Evolutionary conservation across 2,329 filamentous ascomycete species (phyloP).

Genomic region (Colletotrichum sojae): DNA sequence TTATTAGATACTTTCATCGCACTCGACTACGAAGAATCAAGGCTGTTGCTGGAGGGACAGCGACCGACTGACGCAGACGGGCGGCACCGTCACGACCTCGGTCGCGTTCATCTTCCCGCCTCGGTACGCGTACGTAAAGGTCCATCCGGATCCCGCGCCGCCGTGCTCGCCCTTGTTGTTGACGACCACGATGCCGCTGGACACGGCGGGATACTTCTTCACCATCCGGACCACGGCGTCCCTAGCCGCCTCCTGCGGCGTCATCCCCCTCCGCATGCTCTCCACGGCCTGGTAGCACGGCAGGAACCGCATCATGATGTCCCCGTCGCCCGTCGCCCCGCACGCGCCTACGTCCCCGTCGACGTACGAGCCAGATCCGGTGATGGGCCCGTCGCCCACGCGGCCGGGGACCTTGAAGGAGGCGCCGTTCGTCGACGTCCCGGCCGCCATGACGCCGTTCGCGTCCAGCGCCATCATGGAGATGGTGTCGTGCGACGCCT

Average conservation of each 20-base stretch:
- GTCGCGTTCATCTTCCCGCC: conserved; percentile 62
- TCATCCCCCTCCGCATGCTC: conserved; percentile 64
- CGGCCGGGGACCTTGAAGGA: conserved; percentile 68
- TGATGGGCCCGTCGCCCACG: conserved; percentile 69
- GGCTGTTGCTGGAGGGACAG: background rate
- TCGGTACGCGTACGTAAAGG: conserved; percentile 67
- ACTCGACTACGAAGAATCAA: background rate
- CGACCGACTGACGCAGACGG: conserved; percentile 26
- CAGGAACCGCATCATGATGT: conserved; percentile 70
- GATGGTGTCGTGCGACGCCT: conserved; percentile 66
- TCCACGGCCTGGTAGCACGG: conserved; percentile 72
- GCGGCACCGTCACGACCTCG: conserved; percentile 58
- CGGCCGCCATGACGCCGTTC: conserved; percentile 64
- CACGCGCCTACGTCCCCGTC: conserved; percentile 68
- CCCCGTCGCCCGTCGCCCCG: conserved; percentile 70
- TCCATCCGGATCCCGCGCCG: conserved; percentile 67
- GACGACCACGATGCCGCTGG: conserved; percentile 66
- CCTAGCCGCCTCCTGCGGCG: conserved; percentile 62
- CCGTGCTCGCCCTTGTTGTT: conserved; percentile 64
- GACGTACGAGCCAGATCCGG: conserved; percentile 68
- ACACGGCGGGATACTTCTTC: conserved; percentile 59
- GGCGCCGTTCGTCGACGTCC: conserved; percentile 70
- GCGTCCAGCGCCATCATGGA: conserved; percentile 64
- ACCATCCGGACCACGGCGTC: conserved; percentile 66
- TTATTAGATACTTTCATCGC: too few relatives aligned